Evolutionary conservation across 2,329 filamentous ascomycete species (phyloP), one percentile per base, ranked within the genome.

Genomic region (Aspergillus pseudotamarii): DNA sequence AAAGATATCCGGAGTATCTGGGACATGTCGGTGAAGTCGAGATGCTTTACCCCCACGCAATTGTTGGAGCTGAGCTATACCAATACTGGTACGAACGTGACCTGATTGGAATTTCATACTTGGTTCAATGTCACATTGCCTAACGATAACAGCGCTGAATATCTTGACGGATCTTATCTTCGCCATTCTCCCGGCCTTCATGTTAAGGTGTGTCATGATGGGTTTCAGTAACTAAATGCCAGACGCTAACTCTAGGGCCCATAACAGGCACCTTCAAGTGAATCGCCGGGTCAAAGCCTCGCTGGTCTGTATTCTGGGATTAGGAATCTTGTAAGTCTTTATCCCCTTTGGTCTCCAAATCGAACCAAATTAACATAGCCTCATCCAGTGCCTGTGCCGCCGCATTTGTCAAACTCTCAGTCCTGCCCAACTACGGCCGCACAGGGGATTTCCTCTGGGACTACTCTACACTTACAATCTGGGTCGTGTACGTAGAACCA

Each of bases 381-480:
- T 0, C 26, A 21, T 32, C 9, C 23, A 72, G 69, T 67, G 81
- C 80, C 34, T 80, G 76, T 41, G 75, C 74, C 9, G 78, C 80
- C 0, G 76, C 79, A 9, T 76, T 82, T 19, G 73, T 82, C 53
- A 83, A 83, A 63, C 67, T 80, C 10, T 72, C 71, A 1, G 79
- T 76, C 61, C 64, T 82, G 4, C 67, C 74, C 16, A 76, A 75
- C 58, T 80, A 82, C 57, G 80, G 79, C 12, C 76, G 75, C 21
- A 66, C 69, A 0, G 76, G 76, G 10, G 80, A 83, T 58, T 79
- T 79, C 64, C 72, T 84, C 0, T 82, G 81, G 81, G 79, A 82
- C 62, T 80, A 73, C 2, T 76, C 80, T 32, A 77, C 82, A 67
- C 76, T 86, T 1, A 83, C 81, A 12, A 79, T 84, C 61, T 83